These are phyloP conservation scores for Colletotrichum sp. DNA, from an alignment of 2,329 filamentous ascomycete genomes.

Conservation along the genomic window DNA sequence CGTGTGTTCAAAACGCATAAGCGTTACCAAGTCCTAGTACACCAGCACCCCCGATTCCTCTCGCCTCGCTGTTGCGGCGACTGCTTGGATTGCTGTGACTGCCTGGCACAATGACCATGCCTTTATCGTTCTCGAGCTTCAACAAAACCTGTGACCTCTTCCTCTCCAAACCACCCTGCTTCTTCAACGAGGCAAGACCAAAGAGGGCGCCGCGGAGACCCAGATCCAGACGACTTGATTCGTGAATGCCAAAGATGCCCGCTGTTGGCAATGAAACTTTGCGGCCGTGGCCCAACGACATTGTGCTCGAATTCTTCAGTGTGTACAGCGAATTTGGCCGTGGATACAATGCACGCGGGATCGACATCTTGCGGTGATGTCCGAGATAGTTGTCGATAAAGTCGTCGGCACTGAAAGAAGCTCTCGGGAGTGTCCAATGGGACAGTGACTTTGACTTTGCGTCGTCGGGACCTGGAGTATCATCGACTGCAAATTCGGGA, in stretches of 20 bases:
- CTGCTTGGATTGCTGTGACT: not conserved
- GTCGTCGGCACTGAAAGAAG: conserved; percentile 7
- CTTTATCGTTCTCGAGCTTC: conserved; percentile 5
- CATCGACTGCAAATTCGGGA: not conserved
- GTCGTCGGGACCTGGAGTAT: not conserved
- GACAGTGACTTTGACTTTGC: conserved; percentile 6
- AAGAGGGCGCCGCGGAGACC: conserved; percentile 14
- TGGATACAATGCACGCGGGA: conserved; percentile 4
- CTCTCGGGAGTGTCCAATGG: conserved; percentile 1
- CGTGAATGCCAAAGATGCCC: conserved; percentile 23
- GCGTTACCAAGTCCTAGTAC: conserved; percentile 8
- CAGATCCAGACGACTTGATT: conserved; percentile 10
- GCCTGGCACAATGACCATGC: conserved; percentile 7
- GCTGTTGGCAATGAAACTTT: conserved; percentile 24
- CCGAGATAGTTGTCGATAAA: not conserved
- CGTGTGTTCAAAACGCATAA: not conserved
- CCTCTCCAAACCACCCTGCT: not conserved
- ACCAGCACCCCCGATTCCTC: conserved; percentile 6
- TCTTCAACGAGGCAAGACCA: not conserved
- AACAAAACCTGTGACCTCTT: conserved; percentile 3
- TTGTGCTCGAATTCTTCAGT: not conserved
- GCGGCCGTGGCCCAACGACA: conserved; percentile 14
- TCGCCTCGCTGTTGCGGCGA: conserved; percentile 1
- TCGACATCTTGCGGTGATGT: not conserved
- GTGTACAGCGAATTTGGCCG: conserved; percentile 6